Evolutionary conservation across 2,329 filamentous ascomycete species (phyloP).

Genomic region (Paraphoma sp.): DNA sequence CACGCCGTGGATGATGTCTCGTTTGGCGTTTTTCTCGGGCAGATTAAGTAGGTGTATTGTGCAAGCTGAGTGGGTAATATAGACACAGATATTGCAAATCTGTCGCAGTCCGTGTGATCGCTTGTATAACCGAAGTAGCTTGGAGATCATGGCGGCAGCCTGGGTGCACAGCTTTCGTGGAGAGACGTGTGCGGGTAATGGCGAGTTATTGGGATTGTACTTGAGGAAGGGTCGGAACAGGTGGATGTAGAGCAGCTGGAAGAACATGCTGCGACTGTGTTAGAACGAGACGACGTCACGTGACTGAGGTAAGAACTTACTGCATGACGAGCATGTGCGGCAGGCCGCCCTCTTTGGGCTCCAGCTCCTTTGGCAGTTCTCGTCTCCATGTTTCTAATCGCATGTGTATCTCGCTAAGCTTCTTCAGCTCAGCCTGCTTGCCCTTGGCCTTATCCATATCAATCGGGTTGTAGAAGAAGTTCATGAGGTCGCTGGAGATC

Average conservation of each 20-base stretch:
- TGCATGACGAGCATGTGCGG: slow-evolving; percentile 85
- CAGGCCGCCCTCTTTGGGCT: slow-evolving; percentile 86
- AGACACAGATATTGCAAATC: slow-evolving; percentile 95
- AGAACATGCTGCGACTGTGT: slow-evolving; percentile 79
- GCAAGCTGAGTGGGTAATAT: slow-evolving; percentile 92
- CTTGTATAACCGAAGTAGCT: slow-evolving; percentile 93
- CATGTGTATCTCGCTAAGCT: slow-evolving; percentile 88
- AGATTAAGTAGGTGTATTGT: slow-evolving; percentile 94
- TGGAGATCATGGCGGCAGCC: slow-evolving; percentile 87
- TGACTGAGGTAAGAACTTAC: slow-evolving; percentile 63
- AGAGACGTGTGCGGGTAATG: slow-evolving; percentile 84
- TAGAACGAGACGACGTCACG: slow-evolving; percentile 18
- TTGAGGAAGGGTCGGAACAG: slow-evolving; percentile 95
- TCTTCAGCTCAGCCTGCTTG: slow-evolving; percentile 87
- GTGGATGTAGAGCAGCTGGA: slow-evolving; percentile 93
- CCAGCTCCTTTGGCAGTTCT: slow-evolving; percentile 82
- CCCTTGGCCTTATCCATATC: slow-evolving; percentile 68
- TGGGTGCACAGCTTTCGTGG: slow-evolving; percentile 90
- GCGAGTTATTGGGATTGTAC: slow-evolving; percentile 81
- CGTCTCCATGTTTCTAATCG: slow-evolving; percentile 89
- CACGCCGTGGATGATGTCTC: slow-evolving; percentile 89
- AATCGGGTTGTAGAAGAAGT: slow-evolving; percentile 87
- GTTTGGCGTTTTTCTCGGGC: slow-evolving; percentile 86
- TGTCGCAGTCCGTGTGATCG: slow-evolving; percentile 88
- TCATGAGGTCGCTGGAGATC: slow-evolving; percentile 88